Base-by-base conservation (phyloP, 1,284 basidiomycete genomes). In the Sanghuangporus weigelae region DNA sequence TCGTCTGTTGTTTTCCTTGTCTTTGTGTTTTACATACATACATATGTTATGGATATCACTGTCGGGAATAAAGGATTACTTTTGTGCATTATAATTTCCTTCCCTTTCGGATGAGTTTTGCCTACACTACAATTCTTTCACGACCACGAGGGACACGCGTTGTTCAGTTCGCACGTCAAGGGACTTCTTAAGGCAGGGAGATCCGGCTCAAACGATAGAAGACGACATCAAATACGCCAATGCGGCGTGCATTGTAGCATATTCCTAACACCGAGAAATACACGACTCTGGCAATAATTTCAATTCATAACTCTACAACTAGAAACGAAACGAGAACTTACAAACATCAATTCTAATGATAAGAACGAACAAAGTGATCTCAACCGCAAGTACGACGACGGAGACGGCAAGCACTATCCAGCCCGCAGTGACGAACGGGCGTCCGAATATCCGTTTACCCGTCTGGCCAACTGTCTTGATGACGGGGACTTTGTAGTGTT, bases 371-470 rank as follows among this genome's bases (percentile, higher is more conserved):
- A 93, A 74, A 0, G 77, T 81, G 58, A 92, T 74, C 71, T 93
- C 90, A 10, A 88, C 82, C 0, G 77, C 74, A 2, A 82, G 82
- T 0, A 93, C 89, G 3, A 90, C 77, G 7, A 77, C 69, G 0
- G 87, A 79, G 6, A 93, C 83, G 7, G 79, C 75, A 1, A 90
- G 67, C 1, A 91, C 87, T 57, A 87, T 84, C 78, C 86, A 83
- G 5, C 92, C 92, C 12, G 92, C 89, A 0, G 91, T 92, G n/a
- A 87, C 73, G 71, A 92, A 93, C 12, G 90, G 89, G 23, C 88
- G 78, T 0, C 90, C 90, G 68, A 86, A 90, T 7, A 88, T 78
- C 7, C 84, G 82, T 42, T 77, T 80, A 39, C 78, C 77, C 59
- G 84, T 81, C 68, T 87, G 84, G 0, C 87, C 87, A 21, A 80